Evolutionary conservation across 768 basidiomycete species (phyloP), one percentile per base, ranked within the genome.

Genomic region (Podaxis sp.): DNA sequence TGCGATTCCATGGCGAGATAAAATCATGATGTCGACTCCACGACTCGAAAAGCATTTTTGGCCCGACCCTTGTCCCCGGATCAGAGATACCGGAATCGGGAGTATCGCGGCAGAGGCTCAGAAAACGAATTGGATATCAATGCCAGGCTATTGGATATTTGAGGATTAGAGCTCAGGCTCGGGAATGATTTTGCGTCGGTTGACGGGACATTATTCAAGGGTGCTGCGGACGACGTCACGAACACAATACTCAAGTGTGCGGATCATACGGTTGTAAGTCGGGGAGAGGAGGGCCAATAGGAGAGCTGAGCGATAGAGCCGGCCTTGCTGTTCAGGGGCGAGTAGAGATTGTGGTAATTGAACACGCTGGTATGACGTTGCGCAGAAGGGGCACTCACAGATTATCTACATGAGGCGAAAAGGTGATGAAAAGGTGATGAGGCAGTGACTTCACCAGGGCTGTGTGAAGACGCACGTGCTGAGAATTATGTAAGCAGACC

Each of bases 401-500:
- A 25, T 50, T 25, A 25, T 50, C 47, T 25, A 25, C 47, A 50
- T 0, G 49, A 24, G 49, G 22, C 13, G 1, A 24, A 50, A 4
- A 12, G 24, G 22, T 12, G 4, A 7, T 12, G 49, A 13, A 3
- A 17, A 41, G 40, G 6, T 41, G 15, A 15, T 46, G 43, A 22
- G 15, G 24, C 24, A 12, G 24, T 38, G 37, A 40, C 54, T 55
- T 55, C 37, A 40, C 19, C 0, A 8, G 17, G 46, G 22, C 8
- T 15, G 43, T 15, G 57, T 17, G n/a, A 17, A 19, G 5, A 9
- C 5, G 11, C 55, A 24, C 47, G 49, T 59, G 57, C 29, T 2
- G 2, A 0, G 0, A 15, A 15, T 61, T 61, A 61, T n/a, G 41
- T 61, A 41, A 61, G 60, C 60, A 61, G 60, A 61, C 60, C 60